phyloP scores from a whole-genome alignment of 345 rosid genomes.

The Iberis pinnata region DNA sequence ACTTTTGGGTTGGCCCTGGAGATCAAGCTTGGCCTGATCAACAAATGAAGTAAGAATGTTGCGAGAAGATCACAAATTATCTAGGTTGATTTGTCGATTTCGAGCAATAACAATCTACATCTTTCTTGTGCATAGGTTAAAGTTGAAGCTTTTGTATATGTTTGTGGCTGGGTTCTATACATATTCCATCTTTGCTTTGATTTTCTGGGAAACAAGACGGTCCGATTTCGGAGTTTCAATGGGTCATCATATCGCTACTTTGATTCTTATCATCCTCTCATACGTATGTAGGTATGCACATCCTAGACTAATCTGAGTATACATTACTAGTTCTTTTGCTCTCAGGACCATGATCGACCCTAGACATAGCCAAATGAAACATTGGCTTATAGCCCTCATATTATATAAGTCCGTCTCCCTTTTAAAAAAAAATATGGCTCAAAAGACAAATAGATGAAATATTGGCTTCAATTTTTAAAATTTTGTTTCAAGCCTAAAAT shows the following conservation, averaged over 20 bases:
- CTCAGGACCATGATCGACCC: too few species aligned
- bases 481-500: too few species aligned
- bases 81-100: background rate
- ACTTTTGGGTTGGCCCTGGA: conserved; percentile 83
- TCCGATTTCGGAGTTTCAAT: conserved; percentile 62
- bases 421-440: too few species aligned
- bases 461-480: too few species aligned
- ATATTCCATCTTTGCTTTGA: conserved; percentile 66
- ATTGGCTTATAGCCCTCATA: too few species aligned
- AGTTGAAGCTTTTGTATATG: conserved; percentile 60
- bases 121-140: conserved; percentile 46
- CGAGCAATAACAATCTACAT: conserved; percentile 1
- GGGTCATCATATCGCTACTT: conserved; percentile 61
- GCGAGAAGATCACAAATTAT: background rate
- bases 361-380: too few species aligned
- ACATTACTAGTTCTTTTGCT: background rate
- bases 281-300: conserved; percentile 24
- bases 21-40: conserved; percentile 80
- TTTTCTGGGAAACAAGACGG: conserved; percentile 84
- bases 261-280: conserved; percentile 52
- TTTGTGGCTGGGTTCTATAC: conserved; percentile 73
- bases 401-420: too few species aligned
- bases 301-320: background rate
- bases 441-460: too few species aligned
- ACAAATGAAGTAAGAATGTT: conserved; percentile 58